Conservation (phyloP, 805 yeast species). For the Monosporozyma servazzii region DNA sequence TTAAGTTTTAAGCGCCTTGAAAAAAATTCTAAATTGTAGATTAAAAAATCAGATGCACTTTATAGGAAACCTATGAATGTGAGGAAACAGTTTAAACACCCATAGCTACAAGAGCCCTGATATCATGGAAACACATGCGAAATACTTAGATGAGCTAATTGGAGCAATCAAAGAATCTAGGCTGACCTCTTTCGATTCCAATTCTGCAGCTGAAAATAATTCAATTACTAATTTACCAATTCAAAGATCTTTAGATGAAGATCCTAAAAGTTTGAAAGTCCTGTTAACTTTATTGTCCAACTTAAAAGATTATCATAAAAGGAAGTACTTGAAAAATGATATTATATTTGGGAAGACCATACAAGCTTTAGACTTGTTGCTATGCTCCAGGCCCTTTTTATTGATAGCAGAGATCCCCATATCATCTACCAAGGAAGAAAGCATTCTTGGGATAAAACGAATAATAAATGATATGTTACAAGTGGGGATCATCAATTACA, state of each 20-base stretch:
- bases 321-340: conserved; percentile 11
- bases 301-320: conserved; percentile 9
- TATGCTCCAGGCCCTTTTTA: conserved; percentile 17
- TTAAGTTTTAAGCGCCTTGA: not conserved
- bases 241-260: conserved; percentile 4
- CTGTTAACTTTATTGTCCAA: conserved; percentile 15
- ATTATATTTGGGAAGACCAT: conserved; percentile 21
- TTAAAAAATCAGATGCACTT: not conserved
- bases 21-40: not conserved
- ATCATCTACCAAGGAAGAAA: not conserved
- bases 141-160: conserved; percentile 25
- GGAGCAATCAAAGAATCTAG: conserved; percentile 19
- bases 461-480: conserved; percentile 13
- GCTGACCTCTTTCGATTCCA: not conserved
- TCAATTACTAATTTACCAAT: not conserved
- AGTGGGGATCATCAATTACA: conserved; percentile 12
- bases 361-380: conserved; percentile 21
- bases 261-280: conserved; percentile 16
- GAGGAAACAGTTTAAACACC: not conserved
- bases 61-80: not conserved
- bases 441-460: conserved; percentile 11
- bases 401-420: conserved; percentile 2
- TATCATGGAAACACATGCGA: conserved; percentile 21
- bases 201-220: not conserved
- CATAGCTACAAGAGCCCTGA: not conserved